Evolutionary conservation across 78 protist genomes (phyloP).

Genomic region (Acrasis kona): DNA sequence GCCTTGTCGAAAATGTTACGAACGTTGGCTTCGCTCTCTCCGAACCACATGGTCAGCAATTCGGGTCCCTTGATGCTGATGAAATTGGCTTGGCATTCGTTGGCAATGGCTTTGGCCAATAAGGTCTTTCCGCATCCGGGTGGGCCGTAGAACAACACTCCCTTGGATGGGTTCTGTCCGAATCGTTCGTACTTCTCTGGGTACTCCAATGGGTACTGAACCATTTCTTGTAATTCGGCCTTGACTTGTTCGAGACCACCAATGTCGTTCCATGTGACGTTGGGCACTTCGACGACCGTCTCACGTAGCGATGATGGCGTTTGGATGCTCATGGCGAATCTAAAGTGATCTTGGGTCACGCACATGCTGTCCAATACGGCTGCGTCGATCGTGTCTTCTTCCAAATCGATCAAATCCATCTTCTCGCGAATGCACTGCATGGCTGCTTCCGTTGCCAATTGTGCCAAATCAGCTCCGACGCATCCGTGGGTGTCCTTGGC

Average conservation of each 20-base stretch:
- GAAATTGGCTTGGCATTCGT: conserved; percentile 99
- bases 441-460: conserved; percentile 98
- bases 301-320: conserved; percentile 99
- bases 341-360: conserved; percentile 86
- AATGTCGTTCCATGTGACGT: conserved; percentile 99
- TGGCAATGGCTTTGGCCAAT: conserved; percentile 99
- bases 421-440: conserved; percentile 98
- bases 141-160: conserved; percentile 99
- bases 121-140: conserved; percentile 99
- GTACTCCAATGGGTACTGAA: conserved; percentile 99
- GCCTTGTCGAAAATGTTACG: conserved; percentile 99
- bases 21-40: conserved; percentile 99
- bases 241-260: conserved; percentile 98
- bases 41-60: conserved; percentile 99
- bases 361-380: conserved; percentile 93
- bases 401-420: conserved; percentile 98
- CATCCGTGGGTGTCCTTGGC: conserved; percentile 97
- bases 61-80: conserved; percentile 97
- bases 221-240: conserved; percentile 78
- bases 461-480: conserved; percentile 99
- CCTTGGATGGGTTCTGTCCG: conserved; percentile 97
- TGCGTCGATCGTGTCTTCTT: conserved; percentile 97
- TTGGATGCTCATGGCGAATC: conserved; percentile 70
- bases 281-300: conserved; percentile 98
- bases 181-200: conserved; percentile 98